Conservation (phyloP, 192 early-diverging fungal genomes). For the Funneliformis mosseae region DNA sequence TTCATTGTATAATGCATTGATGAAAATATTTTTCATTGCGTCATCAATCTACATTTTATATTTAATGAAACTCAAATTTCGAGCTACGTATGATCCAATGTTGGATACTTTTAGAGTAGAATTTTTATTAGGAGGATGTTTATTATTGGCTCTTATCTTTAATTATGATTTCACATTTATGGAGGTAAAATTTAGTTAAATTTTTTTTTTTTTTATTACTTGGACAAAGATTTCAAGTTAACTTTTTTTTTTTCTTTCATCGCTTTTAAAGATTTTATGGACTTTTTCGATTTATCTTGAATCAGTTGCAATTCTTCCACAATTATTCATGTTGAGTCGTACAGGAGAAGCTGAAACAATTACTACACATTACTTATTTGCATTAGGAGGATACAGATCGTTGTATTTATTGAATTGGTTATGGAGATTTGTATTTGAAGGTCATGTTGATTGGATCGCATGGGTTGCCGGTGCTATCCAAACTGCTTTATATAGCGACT, state of each 20-base stretch:
- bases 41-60: conserved; percentile 87
- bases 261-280: conserved; percentile 79
- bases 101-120: conserved; percentile 92
- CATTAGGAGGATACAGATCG: conserved; percentile 74
- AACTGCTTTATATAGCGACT: conserved; percentile 95
- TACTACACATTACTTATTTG: conserved; percentile 98
- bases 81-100: conserved; percentile 89
- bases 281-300: conserved; percentile 97
- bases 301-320: conserved; percentile 95
- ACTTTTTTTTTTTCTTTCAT: conserved; percentile 8
- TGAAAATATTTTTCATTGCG: conserved; percentile 95
- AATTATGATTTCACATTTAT: conserved; percentile 69
- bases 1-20: conserved; percentile 90
- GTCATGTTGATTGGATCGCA: conserved; percentile 80
- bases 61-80: conserved; percentile 83
- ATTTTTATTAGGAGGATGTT: conserved; percentile 73
- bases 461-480: conserved; percentile 92
- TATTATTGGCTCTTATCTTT: conserved; percentile 72
- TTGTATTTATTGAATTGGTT: conserved; percentile 85
- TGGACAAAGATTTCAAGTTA: background rate
- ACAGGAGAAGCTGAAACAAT: conserved; percentile 99
- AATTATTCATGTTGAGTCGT: conserved; percentile 95
- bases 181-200: conserved; percentile 60
- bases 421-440: conserved; percentile 79
- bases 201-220: background rate